A percentile compares a stretch with the other conserved stretches of the same genome.
Evolutionary conservation across 305 asterid species (phyloP).

Genomic region (Euphrasia arctica): DNA sequence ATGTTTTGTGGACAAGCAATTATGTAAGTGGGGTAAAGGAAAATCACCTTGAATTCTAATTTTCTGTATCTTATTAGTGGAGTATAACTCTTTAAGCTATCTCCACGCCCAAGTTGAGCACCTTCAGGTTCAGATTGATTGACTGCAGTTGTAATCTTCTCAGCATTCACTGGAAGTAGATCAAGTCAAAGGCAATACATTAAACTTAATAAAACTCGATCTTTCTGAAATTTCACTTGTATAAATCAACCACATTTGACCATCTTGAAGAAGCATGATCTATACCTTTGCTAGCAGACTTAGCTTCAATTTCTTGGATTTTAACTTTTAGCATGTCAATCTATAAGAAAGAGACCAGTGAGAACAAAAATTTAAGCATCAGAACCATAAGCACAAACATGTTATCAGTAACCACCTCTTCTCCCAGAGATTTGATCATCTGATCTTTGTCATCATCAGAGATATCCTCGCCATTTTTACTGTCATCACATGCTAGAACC

Average conservation of each 20-base stretch:
- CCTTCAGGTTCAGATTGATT: constrained; percentile 37
- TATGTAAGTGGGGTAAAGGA: constrained; percentile 8
- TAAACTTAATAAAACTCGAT: constrained; percentile 6
- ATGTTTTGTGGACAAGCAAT: constrained; percentile 8
- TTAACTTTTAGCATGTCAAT: constrained; percentile 58
- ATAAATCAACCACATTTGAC: constrained; percentile 6
- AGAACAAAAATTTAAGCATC: constrained; percentile 29
- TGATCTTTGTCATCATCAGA: constrained; percentile 41
- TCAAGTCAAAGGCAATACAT: constrained; percentile 27
- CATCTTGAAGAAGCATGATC: constrained; percentile 24
- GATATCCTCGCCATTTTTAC: constrained; percentile 34
- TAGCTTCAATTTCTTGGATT: constrained; percentile 53
- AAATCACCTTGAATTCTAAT: constrained; percentile 74
- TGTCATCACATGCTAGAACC: constrained; percentile 38
- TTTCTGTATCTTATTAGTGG: constrained; percentile 81
- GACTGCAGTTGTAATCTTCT: constrained; percentile 25
- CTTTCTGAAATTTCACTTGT: background rate
- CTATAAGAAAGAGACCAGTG: constrained; percentile 43
- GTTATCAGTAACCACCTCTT: constrained; percentile 56
- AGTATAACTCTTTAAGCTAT: constrained; percentile 58
- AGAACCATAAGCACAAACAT: constrained; percentile 20
- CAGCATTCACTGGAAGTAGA: constrained; percentile 40
- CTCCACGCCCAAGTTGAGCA: constrained; percentile 36
- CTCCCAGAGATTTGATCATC: constrained; percentile 45
- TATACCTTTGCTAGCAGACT: constrained; percentile 48